Percentiles rank a stretch among this genome's conserved stretches.
Conservation (phyloP, 2,329 filamentous ascomycete genomes). For the Talaromyces islandicus region DNA sequence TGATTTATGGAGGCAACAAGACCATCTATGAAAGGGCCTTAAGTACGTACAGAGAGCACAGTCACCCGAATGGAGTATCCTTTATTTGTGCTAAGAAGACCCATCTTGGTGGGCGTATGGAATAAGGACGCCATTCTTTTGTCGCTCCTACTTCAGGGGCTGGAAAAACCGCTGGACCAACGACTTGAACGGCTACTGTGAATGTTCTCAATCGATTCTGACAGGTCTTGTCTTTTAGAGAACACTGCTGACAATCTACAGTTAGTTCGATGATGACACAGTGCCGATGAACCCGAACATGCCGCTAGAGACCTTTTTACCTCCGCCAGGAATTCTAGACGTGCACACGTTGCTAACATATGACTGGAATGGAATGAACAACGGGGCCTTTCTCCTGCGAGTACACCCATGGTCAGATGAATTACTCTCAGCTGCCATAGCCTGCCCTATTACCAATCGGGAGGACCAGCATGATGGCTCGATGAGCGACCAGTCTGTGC, state of each 20-base stretch:
- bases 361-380: slow-evolving; percentile 26
- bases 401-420: slow-evolving; percentile 25
- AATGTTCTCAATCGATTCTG: background rate
- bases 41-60: slow-evolving; percentile 27
- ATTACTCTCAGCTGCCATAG: slow-evolving; percentile 19
- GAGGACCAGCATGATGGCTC: slow-evolving; percentile 13
- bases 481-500: slow-evolving; percentile 13
- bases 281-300: slow-evolving; percentile 24
- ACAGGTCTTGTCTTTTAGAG: background rate
- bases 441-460: slow-evolving; percentile 17
- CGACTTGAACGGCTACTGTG: slow-evolving; percentile 30
- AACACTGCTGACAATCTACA: slow-evolving; percentile 4
- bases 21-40: slow-evolving; percentile 29
- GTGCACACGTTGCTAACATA: slow-evolving; percentile 23
- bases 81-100: slow-evolving; percentile 26
- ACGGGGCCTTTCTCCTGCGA: slow-evolving; percentile 24
- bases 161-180: slow-evolving; percentile 23
- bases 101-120: slow-evolving; percentile 27
- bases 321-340: slow-evolving; percentile 18
- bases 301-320: slow-evolving; percentile 25
- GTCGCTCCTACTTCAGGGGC: slow-evolving; percentile 24
- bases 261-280: slow-evolving; percentile 27
- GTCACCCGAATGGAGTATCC: slow-evolving; percentile 27
- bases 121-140: slow-evolving; percentile 28
- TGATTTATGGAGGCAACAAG: slow-evolving; percentile 23